Base-by-base conservation (phyloP, 768 basidiomycete species). In the Coprinellus aureogranulatus region DNA sequence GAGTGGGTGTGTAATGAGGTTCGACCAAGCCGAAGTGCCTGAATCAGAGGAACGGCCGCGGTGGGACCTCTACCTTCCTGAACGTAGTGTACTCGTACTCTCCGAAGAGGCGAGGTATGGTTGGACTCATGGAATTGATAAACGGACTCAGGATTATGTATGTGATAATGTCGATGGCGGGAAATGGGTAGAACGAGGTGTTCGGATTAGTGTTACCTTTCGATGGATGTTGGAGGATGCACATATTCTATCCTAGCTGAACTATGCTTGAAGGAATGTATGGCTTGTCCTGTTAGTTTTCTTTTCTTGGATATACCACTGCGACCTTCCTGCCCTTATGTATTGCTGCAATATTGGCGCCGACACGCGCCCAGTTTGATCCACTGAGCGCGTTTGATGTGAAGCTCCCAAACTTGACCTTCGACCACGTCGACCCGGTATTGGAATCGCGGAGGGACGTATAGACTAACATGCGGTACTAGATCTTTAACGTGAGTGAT, bases 41-140 rank as follows among this genome's bases (percentile, higher is more conserved):
- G 55, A 51, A 12, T 12, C 54, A 8, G 27, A 51, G n/a, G 52
- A 59, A 46, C 49, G 48, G 4, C 69, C 68, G 27, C 62, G 66
- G 40, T 70, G 75, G 65, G 79, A 87, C 52, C 61, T 94, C 26
- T 91, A 89, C 68, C 79, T 98, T 18, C 88, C 91, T 0, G 82
- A 85, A 54, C 73, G 90, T 49, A 90, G 88, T 58, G 73, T 96
- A 22, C 76, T 95, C 57, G 84, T 94, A 47, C 75, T 98, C 59
- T 84, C 86, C 3, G 86, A 84, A 31, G 88, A 89, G 31, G 92
- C 95, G 14, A 82, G 95, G 39, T 97, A 92, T 70, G 70, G 73
- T 2, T 98, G 93, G 92, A 85, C 84, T 9, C 95, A 98, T 70
- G 95, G 90, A 4, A 98, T 98, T 56, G 81, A 84, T 30, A 79